A percentile compares a stretch with the other conserved stretches of the same genome.
Conservation (phyloP, 768 basidiomycete species). For the Suillus bovinus region DNA sequence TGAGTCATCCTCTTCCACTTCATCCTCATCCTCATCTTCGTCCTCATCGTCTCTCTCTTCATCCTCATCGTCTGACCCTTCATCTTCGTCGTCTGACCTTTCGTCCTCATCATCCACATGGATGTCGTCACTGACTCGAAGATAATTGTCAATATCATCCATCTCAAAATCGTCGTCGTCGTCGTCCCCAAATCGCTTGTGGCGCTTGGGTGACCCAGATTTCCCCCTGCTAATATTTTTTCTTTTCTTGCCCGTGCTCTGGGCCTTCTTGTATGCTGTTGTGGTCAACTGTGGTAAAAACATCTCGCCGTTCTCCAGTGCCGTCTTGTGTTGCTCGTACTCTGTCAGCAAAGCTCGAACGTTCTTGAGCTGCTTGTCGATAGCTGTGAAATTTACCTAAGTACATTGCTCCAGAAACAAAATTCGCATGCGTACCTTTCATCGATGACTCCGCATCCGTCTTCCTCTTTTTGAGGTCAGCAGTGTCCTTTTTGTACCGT, state of each 20-base stretch:
- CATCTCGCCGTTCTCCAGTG: constrained; percentile 43
- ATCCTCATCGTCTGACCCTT: constrained; percentile 7
- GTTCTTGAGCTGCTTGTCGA: constrained; percentile 40
- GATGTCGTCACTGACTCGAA: constrained; percentile 18
- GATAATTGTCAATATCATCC: constrained; percentile 23
- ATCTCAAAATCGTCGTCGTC: constrained; percentile 39
- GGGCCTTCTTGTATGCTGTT: constrained; percentile 18
- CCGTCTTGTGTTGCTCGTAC: constrained; percentile 46
- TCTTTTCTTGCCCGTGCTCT: constrained; percentile 43
- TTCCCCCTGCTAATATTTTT: constrained; percentile 45
- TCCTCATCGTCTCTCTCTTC: too few species aligned
- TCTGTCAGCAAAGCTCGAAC: constrained; percentile 40
- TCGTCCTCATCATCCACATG: constrained; percentile 1
- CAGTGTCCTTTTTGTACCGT: constrained; percentile 33
- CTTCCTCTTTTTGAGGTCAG: constrained; percentile 44
- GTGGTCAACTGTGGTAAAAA: constrained; percentile 45
- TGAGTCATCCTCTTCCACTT: constrained; percentile 23
- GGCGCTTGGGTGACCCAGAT: constrained; percentile 46
- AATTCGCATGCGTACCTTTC: constrained; percentile 39
- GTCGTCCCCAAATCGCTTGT: constrained; percentile 29
- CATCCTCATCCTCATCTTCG: constrained; percentile 15
- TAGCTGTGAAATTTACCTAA: constrained; percentile 29
- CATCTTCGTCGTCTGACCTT: constrained; percentile 10
- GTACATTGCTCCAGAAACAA: background rate
- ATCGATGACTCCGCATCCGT: constrained; percentile 35